Conservation (phyloP, 306 rosid species). For the Vigna unguiculata region DNA sequence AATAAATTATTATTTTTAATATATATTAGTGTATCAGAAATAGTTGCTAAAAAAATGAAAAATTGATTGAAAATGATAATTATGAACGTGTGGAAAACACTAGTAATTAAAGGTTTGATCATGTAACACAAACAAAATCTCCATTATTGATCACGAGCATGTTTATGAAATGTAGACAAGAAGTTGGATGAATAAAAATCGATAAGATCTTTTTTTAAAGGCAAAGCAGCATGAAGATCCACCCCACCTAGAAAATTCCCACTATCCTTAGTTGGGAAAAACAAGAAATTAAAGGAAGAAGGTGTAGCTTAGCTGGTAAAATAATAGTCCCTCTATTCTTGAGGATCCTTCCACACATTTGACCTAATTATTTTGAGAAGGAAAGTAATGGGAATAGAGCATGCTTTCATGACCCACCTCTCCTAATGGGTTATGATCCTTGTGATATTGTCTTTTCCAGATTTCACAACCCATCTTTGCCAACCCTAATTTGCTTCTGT, state of each 20-base stretch:
- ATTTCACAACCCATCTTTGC: not conserved
- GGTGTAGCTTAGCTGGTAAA: constrained; percentile 3
- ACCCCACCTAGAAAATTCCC: constrained; percentile 33
- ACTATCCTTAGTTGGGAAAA: constrained; percentile 34
- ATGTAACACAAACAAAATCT: not conserved
- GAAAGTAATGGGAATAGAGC: constrained; percentile 35
- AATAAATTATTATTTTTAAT: too few relatives aligned
- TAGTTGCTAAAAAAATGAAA: not conserved
- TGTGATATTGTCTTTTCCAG: constrained; percentile 13
- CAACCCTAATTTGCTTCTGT: constrained; percentile 17
- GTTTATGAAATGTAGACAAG: constrained; percentile 25
- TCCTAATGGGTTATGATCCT: constrained; percentile 27
- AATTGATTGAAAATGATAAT: not conserved
- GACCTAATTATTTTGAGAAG: constrained; percentile 26
- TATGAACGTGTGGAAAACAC: not conserved
- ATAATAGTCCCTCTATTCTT: constrained; percentile 25
- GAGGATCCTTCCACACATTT: constrained; percentile 27
- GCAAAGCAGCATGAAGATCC: constrained; percentile 34
- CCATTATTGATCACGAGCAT: constrained; percentile 29
- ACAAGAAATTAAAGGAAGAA: constrained; percentile 26
- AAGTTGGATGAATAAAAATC: not conserved
- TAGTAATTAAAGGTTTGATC: not conserved
- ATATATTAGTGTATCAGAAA: not conserved
- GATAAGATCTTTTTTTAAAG: constrained; percentile 23
- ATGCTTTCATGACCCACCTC: constrained; percentile 42